Evolutionary conservation across 768 basidiomycete species (phyloP), one percentile per base, ranked within the genome.

Genomic region (Kwoniella pini): DNA sequence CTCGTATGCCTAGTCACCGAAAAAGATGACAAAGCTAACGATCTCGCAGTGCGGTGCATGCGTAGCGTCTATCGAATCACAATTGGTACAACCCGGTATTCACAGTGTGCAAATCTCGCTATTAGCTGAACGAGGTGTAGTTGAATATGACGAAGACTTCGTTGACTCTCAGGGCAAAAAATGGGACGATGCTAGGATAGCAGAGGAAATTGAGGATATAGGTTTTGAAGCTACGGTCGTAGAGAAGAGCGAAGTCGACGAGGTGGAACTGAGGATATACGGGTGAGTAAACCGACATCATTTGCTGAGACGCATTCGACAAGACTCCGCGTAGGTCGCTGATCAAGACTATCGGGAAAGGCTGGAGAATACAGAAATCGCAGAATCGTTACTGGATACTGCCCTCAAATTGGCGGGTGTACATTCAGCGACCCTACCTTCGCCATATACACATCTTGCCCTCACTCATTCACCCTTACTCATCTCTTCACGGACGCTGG

Each of bases 51-150:
- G 79, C 63, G 79, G 79, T 9, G 79, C 79, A 19, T 80, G 79
- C 61, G 79, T 80, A 11, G 75, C 78, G 2, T 63, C 73, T 6
- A 79, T 80, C 55, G 79, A 80, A 60, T 55, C 54, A 3, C 67
- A 71, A 45, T 64, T 80, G n/a, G 50, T 61, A 15, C 90, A 94
- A 76, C 80, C 85, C n/a, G 96, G 96, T n/a, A 93, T 99, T 51
- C 80, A 86, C 62, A 89, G 88, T 11, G 80, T 96, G 62, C 91
- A 92, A 74, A 93, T 99, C n/a, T 94, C 94, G 22, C 83, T 99
- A n/a, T 84, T 99, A 24, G 91, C 96, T 12, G 95, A 99, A 78
- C 87, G 95, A 13, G 95, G 87, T 3, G 84, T 91, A 45, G 81
- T 99, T 65, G 92, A 95, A 76, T 99, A 88, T 70, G 92, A 98